A percentile compares a stretch with the other conserved stretches of the same genome.
phyloP scores from a whole-genome alignment of 371 early-diverging fungal genomes.

The Zychaea mexicana region DNA sequence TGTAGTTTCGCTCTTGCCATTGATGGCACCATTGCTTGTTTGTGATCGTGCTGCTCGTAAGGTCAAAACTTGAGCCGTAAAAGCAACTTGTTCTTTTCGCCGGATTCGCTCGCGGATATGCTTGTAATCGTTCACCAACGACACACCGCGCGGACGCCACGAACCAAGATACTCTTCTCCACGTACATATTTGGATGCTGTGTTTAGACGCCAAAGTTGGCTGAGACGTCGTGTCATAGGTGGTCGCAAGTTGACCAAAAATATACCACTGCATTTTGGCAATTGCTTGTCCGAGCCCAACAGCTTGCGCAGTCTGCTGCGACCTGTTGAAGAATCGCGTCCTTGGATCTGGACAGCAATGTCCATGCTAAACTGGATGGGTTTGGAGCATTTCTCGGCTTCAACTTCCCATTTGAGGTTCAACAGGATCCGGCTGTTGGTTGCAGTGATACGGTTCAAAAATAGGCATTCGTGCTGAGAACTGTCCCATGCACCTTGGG shows the following conservation, averaged over 20 bases:
- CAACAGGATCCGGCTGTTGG: slow-evolving; percentile 61
- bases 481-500: slow-evolving; percentile 81
- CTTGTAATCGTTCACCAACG: slow-evolving; percentile 64
- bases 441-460: slow-evolving; percentile 73
- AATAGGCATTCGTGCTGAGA: slow-evolving; percentile 74
- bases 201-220: slow-evolving; percentile 75
- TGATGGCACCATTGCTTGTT: slow-evolving; percentile 13
- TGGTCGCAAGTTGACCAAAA: slow-evolving; percentile 58
- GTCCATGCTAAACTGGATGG: slow-evolving; percentile 65
- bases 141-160: slow-evolving; percentile 81
- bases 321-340: slow-evolving; percentile 40
- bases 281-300: slow-evolving; percentile 28
- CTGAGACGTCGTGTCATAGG: slow-evolving; percentile 54
- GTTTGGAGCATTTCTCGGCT: slow-evolving; percentile 58
- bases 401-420: slow-evolving; percentile 62
- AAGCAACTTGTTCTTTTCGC: slow-evolving; percentile 22
- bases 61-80: slow-evolving; percentile 17
- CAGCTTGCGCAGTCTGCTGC: slow-evolving; percentile 45
- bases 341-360: slow-evolving; percentile 62
- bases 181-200: slow-evolving; percentile 79
- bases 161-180: slow-evolving; percentile 80
- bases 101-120: slow-evolving; percentile 42
- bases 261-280: slow-evolving; percentile 51
- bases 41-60: slow-evolving; percentile 15
- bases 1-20: slow-evolving; percentile 4